Base-by-base conservation (phyloP, 2,329 filamentous ascomycete species). In the Fusarium staphyleae region DNA sequence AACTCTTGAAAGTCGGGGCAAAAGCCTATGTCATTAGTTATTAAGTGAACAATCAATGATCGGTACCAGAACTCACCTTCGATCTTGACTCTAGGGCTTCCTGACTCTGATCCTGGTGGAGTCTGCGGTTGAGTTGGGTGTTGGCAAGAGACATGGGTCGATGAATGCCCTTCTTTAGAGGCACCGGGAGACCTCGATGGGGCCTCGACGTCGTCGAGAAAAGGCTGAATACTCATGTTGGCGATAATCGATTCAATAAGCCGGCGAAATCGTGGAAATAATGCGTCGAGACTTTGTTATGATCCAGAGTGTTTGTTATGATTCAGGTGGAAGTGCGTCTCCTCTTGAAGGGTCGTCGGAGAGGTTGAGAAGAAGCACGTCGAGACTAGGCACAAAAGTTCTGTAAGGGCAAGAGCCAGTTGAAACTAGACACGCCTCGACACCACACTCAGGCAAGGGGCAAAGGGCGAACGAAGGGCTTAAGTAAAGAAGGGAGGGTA, bases 21-120 rank as follows among this genome's bases (percentile, higher is more conserved):
- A 22, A 66, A 60, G 30, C 57, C 69, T 67, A 14, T 35, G 7
- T 14, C 33, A 18, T 16, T 16, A 14, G 50, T 48, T 57, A 60
- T 49, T 30, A 41, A 45, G 12, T 15, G 15, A 28, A 43, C 30
- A 4, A n/a, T 13, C 18, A n/a, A n/a, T 15, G 15, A 32, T 4
- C 12, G 35, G 30, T 10, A 18, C 33, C 18, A 14, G 28, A 16
- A 65, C 62, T 62, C 60, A 67, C 71, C 67, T 56, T 74, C 71
- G 11, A 66, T 51, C 55, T 72, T 72, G 32, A 72, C 36, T 44
- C 65, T 68, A 3, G 72, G 72, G 42, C 72, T 74, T n/a, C 70
- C 69, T 33, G 69, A 72, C n/a, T 56, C 52, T 29, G 72, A 74
- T 7, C 50, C 53, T 33, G 66, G 66, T 36, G 66, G 66, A 26